Base-by-base conservation (phyloP, 208 protist species). In the Tetramitus jugosus region DNA sequence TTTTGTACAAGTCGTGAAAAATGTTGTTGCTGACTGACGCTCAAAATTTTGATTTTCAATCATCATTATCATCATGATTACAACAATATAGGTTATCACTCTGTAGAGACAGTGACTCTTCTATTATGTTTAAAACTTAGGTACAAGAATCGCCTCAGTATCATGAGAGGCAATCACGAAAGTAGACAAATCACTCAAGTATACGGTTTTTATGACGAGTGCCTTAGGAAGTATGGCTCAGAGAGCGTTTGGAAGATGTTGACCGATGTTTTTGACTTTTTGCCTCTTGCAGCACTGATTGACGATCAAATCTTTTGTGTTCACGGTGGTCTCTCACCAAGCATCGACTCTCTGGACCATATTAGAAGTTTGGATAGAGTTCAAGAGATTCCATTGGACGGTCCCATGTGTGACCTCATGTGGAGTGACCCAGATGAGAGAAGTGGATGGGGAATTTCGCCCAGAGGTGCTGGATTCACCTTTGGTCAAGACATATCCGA, bases 201-300 rank as follows among this genome's bases (percentile, higher is more conserved):
- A 29, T 99, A 99, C 86, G 97, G 97, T 40, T 99, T 99, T 84
- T 99, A 99, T 83, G 96, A 98, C 68, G 97, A 99, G 80, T 98
- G 96, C 84, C 89, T 98, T 65, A 90, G 94, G 45, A 98, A 98
- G 85, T 99, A 98, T 81, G 96, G 95, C 46, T 94, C 85, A 71
- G 88, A 93, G 3, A 92, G 91, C 68, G 93, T 98, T 33, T 99
- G 97, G 97, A 96, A 94, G 78, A 68, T 88, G 46, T 96, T 97
- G 78, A 98, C 94, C 17, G 94, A 98, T 74, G 84, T 98, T 13
- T 99, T 99, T 84, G 96, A 99, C 81, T 98, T 92, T 86, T 84
- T 99, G 8, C 95, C 96, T n/a, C 82, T 99, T 26, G 94, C 95
- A 14, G 96, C 97, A 14, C 81, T 99, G 1, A 93, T 99, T 60